phyloP scores from a whole-genome alignment of 1,284 basidiomycete species.

The Marasmius oreades region DNA sequence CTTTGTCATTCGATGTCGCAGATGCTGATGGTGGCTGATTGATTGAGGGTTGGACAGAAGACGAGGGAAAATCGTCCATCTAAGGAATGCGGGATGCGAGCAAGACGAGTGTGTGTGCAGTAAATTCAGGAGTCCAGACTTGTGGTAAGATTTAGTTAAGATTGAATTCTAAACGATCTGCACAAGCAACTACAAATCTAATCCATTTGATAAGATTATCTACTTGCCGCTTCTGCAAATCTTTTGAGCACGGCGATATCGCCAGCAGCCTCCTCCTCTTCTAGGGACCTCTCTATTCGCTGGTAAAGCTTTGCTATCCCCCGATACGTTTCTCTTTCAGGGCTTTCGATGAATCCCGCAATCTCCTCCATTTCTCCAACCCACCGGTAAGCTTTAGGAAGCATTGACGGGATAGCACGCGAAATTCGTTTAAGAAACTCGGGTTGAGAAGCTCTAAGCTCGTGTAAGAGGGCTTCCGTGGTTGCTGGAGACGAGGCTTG shows the following conservation, averaged over 20 bases:
- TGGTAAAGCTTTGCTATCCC: slow-evolving; percentile 46
- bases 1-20: slow-evolving; percentile 18
- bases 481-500: slow-evolving; percentile 57
- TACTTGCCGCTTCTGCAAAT: slow-evolving; percentile 44
- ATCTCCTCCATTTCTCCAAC: slow-evolving; percentile 63
- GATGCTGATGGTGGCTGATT: slow-evolving; percentile 22
- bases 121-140: slow-evolving; percentile 12
- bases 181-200: slow-evolving; percentile 10
- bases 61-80: slow-evolving; percentile 8
- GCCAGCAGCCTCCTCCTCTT: slow-evolving; percentile 25
- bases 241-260: slow-evolving; percentile 36
- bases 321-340: slow-evolving; percentile 41
- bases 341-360: slow-evolving; percentile 46
- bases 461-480: slow-evolving; percentile 46
- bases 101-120: slow-evolving; percentile 16
- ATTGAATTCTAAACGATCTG: slow-evolving; percentile 20
- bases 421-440: slow-evolving; percentile 37
- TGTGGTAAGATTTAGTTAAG: slow-evolving; percentile 2
- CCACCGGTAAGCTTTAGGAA: slow-evolving; percentile 60
- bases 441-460: slow-evolving; percentile 46
- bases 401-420: slow-evolving; percentile 40
- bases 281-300: slow-evolving; percentile 38
- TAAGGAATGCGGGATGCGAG: slow-evolving; percentile 11
- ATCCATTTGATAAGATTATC: not conserved
- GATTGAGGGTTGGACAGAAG: slow-evolving; percentile 14